A percentile compares a stretch with the other conserved stretches of the same genome.
phyloP scores from a whole-genome alignment of 768 basidiomycete species.

The Russula dissimulans region DNA sequence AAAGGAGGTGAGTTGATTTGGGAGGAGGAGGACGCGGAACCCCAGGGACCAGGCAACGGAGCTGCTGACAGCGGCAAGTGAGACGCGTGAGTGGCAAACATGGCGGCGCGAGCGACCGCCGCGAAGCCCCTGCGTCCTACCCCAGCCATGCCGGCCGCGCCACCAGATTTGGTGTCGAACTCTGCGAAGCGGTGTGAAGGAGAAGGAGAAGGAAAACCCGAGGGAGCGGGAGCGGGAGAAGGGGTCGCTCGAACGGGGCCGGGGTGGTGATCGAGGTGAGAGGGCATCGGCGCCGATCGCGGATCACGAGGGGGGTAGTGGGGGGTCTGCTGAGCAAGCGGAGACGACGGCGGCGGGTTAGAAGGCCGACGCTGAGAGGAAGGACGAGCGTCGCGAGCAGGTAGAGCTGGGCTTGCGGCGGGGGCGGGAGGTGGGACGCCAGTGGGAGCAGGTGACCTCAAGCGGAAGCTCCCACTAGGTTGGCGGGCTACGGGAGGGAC shows the following conservation, averaged over 20 bases:
- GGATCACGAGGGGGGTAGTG: neutral
- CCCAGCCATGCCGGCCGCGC: slow-evolving; percentile 83
- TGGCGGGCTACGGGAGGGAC: neutral
- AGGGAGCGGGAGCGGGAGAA: neutral
- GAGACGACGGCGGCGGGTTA: neutral
- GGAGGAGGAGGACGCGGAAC: slow-evolving; percentile 2
- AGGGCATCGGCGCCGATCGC: neutral
- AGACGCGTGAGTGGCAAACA: slow-evolving; percentile 29
- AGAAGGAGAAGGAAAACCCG: neutral
- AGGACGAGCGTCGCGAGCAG: slow-evolving; percentile 6
- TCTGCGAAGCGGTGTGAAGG: slow-evolving; percentile 21
- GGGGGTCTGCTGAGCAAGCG: neutral
- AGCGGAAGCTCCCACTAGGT: slow-evolving; percentile 12
- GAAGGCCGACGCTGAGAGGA: slow-evolving; percentile 7
- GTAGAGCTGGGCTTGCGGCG: neutral
- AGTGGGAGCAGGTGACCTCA: slow-evolving; percentile 18
- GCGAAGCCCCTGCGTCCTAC: slow-evolving; percentile 78
- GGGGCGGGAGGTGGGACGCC: too few species aligned
- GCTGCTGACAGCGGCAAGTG: neutral
- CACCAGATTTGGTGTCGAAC: slow-evolving; percentile 64
- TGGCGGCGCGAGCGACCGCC: slow-evolving; percentile 60
- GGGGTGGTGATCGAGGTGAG: neutral
- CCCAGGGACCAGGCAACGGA: neutral
- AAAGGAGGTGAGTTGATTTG: slow-evolving; percentile 28
- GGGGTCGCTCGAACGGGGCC: neutral